These are phyloP conservation scores for Microdochium nivale DNA, from an alignment of 2,329 filamentous ascomycete species.

Conservation along the genomic window DNA sequence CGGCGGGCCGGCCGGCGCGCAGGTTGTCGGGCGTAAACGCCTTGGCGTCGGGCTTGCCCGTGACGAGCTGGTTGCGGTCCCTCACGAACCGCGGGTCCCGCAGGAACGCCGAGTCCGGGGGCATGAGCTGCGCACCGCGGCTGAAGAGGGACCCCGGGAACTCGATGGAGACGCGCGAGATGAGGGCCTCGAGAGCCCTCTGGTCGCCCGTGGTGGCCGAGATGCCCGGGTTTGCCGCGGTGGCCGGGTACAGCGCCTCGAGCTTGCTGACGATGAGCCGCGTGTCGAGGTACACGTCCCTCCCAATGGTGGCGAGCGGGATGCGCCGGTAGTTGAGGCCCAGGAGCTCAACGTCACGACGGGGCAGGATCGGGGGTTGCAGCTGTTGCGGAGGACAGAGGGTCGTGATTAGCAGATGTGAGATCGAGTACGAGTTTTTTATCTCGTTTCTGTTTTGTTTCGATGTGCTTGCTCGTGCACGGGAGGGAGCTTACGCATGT, in stretches of 20 bases:
- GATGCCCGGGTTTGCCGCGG: constrained; percentile 23
- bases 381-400: constrained; percentile 31
- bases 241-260: constrained; percentile 42
- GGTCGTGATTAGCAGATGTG: background rate
- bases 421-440: no score
- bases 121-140: constrained; percentile 45
- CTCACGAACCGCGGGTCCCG: constrained; percentile 49
- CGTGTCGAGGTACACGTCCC: constrained; percentile 62
- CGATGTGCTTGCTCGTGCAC: no score
- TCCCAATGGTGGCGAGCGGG: constrained; percentile 56
- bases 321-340: constrained; percentile 62
- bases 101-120: constrained; percentile 41
- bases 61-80: constrained; percentile 40
- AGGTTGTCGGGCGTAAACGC: constrained; percentile 15
- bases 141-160: constrained; percentile 41
- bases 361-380: constrained; percentile 58
- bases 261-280: constrained; percentile 60
- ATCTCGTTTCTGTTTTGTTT: no score
- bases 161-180: constrained; percentile 48
- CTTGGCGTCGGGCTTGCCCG: constrained; percentile 6
- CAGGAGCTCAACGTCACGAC: constrained; percentile 52
- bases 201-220: constrained; percentile 28
- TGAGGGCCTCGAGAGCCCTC: constrained; percentile 40
- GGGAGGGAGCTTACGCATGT: constrained; percentile 50
- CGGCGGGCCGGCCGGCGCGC: constrained; percentile 36